These are phyloP conservation scores for Rutstroemia sydowiana DNA, from an alignment of 2,329 filamentous ascomycete species.

Conservation along the genomic window DNA sequence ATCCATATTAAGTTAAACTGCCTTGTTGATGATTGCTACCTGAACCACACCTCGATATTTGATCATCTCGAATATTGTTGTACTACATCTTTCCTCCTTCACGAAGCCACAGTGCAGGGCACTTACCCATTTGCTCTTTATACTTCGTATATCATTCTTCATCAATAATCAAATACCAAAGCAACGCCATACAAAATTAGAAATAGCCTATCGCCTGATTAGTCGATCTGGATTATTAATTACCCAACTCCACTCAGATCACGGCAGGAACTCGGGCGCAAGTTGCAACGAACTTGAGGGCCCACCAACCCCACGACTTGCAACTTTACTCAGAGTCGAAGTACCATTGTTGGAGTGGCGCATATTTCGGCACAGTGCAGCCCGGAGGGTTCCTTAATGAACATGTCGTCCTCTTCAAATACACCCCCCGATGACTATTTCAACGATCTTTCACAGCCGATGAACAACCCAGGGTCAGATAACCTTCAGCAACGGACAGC, in stretches of 20 bases:
- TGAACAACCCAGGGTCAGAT: slow-evolving; percentile 26
- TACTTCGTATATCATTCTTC: too few relatives aligned
- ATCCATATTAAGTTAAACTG: too few relatives aligned
- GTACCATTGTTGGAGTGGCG: background rate
- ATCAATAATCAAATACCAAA: background rate
- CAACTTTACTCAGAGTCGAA: background rate
- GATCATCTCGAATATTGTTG: background rate
- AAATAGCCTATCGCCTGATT: background rate
- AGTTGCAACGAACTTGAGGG: background rate
- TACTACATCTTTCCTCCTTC: background rate
- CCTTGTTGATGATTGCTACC: too few relatives aligned
- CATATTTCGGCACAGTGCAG: background rate
- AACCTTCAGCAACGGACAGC: slow-evolving; percentile 23
- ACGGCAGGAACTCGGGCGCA: background rate
- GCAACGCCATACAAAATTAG: background rate
- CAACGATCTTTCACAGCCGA: slow-evolving; percentile 45
- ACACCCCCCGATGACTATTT: slow-evolving; percentile 42
- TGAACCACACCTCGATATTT: background rate
- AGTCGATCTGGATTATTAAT: background rate
- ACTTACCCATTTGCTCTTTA: background rate
- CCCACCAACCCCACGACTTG: background rate
- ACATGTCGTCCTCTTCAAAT: slow-evolving; percentile 29
- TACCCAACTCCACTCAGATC: background rate
- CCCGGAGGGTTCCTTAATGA: background rate
- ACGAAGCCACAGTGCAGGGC: background rate